Percentiles rank a stretch among this genome's conserved stretches.
Conservation (phyloP, 495 filamentous ascomycete species). For the Aspergillus mulundensis region DNA sequence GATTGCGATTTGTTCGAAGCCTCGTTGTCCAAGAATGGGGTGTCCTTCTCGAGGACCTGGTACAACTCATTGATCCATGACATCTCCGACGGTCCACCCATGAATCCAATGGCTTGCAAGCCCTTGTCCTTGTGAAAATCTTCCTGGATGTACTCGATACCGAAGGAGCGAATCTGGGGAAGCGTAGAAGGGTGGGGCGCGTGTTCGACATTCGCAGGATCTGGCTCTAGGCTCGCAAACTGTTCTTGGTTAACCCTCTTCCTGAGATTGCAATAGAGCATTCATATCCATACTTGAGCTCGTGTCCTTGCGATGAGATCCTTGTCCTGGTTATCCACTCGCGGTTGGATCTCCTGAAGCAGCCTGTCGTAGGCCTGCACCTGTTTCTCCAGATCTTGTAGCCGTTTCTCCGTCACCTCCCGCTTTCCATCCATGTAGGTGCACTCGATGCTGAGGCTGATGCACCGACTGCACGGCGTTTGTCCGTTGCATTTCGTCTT, state of each 20-base stretch:
- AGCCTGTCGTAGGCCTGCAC: constrained; percentile 34
- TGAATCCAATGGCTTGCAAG: constrained; percentile 51
- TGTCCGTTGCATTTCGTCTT: constrained; percentile 62
- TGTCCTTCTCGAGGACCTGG: constrained; percentile 31
- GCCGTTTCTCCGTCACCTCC: constrained; percentile 52
- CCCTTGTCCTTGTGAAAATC: constrained; percentile 53
- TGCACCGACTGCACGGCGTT: constrained; percentile 55
- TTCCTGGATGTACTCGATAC: constrained; percentile 53
- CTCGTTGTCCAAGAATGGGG: constrained; percentile 14
- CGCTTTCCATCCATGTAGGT: constrained; percentile 55
- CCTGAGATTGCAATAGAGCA: background rate
- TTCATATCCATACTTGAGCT: constrained; percentile 21
- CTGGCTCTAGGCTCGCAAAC: background rate
- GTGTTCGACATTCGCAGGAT: background rate
- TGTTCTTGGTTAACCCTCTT: background rate
- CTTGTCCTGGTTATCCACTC: constrained; percentile 27
- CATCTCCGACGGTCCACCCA: constrained; percentile 61
- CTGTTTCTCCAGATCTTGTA: constrained; percentile 37
- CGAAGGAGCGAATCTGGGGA: constrained; percentile 42
- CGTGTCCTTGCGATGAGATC: constrained; percentile 33
- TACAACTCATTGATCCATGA: constrained; percentile 54
- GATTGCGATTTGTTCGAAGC: constrained; percentile 25
- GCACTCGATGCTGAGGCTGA: constrained; percentile 45
- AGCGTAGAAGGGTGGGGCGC: constrained; percentile 15
- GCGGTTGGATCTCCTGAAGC: constrained; percentile 33